Percentiles rank a stretch among this genome's conserved stretches.
Conservation (phyloP, 441 rosid genomes). For the Eruca vesicaria region DNA sequence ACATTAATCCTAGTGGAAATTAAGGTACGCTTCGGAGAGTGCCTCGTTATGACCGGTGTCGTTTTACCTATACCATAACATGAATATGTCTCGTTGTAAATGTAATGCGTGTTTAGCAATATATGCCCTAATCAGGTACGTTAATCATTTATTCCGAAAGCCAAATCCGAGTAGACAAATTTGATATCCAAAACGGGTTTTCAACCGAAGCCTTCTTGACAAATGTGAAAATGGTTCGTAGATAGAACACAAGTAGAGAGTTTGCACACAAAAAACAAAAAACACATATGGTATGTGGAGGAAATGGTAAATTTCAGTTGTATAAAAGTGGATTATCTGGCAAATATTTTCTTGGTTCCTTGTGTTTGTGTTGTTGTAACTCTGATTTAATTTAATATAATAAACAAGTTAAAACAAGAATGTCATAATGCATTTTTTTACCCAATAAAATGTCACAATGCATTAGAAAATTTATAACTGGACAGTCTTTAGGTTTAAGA, state of each 20-base stretch:
- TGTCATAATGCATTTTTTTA: slow-evolving; percentile 20
- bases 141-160: not conserved
- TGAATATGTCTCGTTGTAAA: not conserved
- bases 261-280: too few relatives aligned
- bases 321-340: not conserved
- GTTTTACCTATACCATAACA: not conserved
- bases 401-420: not conserved
- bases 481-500: slow-evolving; percentile 1
- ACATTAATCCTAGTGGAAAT: not conserved
- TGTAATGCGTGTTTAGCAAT: not conserved
- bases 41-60: not conserved
- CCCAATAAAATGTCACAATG: not conserved
- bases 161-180: not conserved
- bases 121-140: not conserved
- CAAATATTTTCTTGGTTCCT: not conserved
- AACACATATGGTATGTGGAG: too few relatives aligned
- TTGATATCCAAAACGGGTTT: not conserved
- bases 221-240: not conserved
- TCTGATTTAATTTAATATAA: not conserved
- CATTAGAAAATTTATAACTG: slow-evolving; percentile 25
- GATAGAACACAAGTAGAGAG: not conserved
- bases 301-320: too few relatives aligned
- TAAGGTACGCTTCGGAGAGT: not conserved
- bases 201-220: too few relatives aligned
- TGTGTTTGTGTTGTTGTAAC: too few relatives aligned